Evolutionary conservation across 2,329 filamentous ascomycete genomes (phyloP).

Genomic region (Sclerotinia trifoliorum): DNA sequence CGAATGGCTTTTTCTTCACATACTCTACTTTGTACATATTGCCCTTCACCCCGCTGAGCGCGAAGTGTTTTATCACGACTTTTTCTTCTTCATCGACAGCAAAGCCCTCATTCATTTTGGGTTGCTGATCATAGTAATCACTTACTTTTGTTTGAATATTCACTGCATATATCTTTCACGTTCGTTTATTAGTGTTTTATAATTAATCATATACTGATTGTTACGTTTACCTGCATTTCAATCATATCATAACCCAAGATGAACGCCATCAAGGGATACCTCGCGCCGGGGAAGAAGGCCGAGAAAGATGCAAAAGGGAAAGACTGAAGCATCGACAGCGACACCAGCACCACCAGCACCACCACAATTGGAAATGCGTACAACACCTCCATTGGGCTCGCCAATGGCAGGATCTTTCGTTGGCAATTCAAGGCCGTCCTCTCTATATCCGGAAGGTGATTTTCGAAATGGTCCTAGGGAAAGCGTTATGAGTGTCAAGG

Average conservation of each 20-base stretch:
- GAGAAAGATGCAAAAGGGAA: constrained; percentile 6
- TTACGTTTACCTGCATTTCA: background rate
- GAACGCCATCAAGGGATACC: constrained; percentile 22
- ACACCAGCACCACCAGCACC: background rate
- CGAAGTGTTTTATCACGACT: background rate
- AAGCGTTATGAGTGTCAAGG: constrained; percentile 53
- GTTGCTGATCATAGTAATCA: background rate
- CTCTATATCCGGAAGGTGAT: constrained; percentile 44
- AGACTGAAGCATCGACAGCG: background rate
- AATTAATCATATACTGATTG: background rate
- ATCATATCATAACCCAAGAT: constrained; percentile 8
- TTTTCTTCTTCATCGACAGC: constrained; percentile 3
- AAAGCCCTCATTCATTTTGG: constrained; percentile 3
- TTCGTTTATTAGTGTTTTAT: background rate
- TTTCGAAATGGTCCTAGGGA: constrained; percentile 46
- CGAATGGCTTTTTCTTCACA: background rate
- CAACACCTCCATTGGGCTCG: constrained; percentile 4
- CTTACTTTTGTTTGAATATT: background rate
- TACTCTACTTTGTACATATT: constrained; percentile 8
- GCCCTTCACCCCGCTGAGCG: background rate
- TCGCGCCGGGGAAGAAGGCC: constrained; percentile 21
- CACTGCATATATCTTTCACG: background rate
- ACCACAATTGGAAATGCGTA: background rate
- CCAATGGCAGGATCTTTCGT: constrained; percentile 1
- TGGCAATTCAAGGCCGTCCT: constrained; percentile 30